Evolutionary conservation across 2,329 filamentous ascomycete species (phyloP).

Genomic region (Monosporascus ibericus): DNA sequence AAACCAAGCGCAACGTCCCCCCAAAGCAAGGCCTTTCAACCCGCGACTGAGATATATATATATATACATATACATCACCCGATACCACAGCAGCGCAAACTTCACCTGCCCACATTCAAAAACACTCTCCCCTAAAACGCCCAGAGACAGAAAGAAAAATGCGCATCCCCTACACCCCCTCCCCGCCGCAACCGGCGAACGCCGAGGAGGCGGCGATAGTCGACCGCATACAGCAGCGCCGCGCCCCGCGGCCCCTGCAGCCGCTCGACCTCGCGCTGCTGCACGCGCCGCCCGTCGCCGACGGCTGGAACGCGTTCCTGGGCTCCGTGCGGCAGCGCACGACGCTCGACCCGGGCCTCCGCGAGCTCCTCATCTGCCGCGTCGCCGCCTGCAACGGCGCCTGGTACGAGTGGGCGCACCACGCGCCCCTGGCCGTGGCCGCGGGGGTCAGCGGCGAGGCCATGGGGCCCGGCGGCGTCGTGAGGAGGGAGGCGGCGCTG

Average conservation of each 20-base stretch:
- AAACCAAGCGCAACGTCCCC: no score
- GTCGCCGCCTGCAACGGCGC: slow-evolving; percentile 76
- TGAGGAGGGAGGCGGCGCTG: slow-evolving; percentile 24
- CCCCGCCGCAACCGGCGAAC: slow-evolving; percentile 40
- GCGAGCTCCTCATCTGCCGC: slow-evolving; percentile 75
- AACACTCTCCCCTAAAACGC: background rate
- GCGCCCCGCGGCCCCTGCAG: slow-evolving; percentile 63
- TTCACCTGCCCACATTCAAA: background rate
- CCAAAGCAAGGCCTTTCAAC: no score
- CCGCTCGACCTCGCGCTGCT: slow-evolving; percentile 70
- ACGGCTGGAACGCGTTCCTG: slow-evolving; percentile 69
- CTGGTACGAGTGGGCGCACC: slow-evolving; percentile 80
- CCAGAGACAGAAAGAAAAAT: slow-evolving; percentile 33
- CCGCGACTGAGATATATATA: no score
- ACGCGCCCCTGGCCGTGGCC: slow-evolving; percentile 60
- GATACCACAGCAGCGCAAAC: background rate
- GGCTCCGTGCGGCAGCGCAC: slow-evolving; percentile 55
- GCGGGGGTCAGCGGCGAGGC: slow-evolving; percentile 51
- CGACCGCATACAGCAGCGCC: slow-evolving; percentile 57
- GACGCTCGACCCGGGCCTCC: slow-evolving; percentile 46
- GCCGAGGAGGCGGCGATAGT: slow-evolving; percentile 52
- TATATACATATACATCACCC: no score
- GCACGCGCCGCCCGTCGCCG: slow-evolving; percentile 66
- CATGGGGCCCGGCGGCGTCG: slow-evolving; percentile 31
- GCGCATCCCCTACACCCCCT: slow-evolving; percentile 60